Evolutionary conservation across 163 green algal genomes (phyloP), one percentile per base, ranked within the genome.

Genomic region (Coccomyxa subellipsoidea): DNA sequence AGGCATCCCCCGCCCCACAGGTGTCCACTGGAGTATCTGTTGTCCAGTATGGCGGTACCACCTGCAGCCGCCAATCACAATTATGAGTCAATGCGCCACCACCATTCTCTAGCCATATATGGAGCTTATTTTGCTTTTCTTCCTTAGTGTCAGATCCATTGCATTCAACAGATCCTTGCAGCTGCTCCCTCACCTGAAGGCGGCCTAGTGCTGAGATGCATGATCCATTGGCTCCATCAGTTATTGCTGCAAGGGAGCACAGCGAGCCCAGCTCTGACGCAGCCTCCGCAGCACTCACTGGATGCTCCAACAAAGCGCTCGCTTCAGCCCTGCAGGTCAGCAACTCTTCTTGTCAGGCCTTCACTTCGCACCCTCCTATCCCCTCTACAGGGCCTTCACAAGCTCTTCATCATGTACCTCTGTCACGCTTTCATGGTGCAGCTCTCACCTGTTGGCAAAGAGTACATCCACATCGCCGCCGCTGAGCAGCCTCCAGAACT

Each of bases 1-100:
- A 99, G 4, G 92, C 94, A 84, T 99, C 96, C 1, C 96, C 96
- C 25, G 96, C 96, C 35, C 96, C 96, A 81, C 93, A 98, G 0
- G 94, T 98, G 87, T 99, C 96, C 38, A 97, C 91, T 12, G 93
- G 92, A 1, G 87, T 81, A 29, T 87, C 38, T 6, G 87, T 70
- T 12, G 78, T 81, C 93, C 92, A 96, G 82, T 89, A 90, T 29
- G 95, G 91, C 2, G 95, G 94, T 29, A 97, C 82, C 15, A 87
- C 82, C 69, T 90, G 81, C 76, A 79, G 3, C 39, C 4, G 2
- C 18, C 31, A 77, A 53, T 29, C 47, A 18, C 23, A 66, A 32
- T 36, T 23, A 38, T 39, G 32, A 39, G n/a, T 78, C 36, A 40
- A 7, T 59, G 47, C 47, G 21, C 4, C 69, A 36, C 21, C 69